Conservation (phyloP, 108 stramenopile species). For the Nitzschia putrida region DNA sequence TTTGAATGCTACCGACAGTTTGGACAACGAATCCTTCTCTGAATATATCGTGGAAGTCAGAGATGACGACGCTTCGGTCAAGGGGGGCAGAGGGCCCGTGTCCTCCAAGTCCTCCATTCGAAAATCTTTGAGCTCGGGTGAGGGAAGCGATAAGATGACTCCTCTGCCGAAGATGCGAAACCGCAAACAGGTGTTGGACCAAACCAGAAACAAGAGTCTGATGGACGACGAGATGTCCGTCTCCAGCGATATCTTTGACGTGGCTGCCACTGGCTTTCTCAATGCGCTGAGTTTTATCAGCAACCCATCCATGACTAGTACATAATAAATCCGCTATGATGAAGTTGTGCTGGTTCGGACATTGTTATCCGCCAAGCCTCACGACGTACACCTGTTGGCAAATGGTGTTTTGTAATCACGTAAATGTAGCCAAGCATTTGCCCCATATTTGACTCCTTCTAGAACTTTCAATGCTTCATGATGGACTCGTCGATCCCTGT, state of each 20-base stretch:
- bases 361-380: no score
- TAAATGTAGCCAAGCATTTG: conserved; percentile 84
- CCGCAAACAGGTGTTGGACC: background rate
- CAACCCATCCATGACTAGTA: no score
- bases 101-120: no score
- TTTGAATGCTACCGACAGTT: background rate
- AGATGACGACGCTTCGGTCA: background rate
- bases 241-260: background rate
- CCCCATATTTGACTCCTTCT: conserved; percentile 81
- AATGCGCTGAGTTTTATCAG: background rate
- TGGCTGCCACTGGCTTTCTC: background rate
- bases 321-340: no score
- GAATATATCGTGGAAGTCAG: conserved; percentile 5
- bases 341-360: no score
- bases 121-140: no score
- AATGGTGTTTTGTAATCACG: conserved; percentile 47
- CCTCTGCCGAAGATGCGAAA: background rate
- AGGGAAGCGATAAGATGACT: background rate
- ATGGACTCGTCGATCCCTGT: conserved; percentile 60
- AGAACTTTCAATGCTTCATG: conserved; percentile 80
- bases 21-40: background rate
- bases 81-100: background rate
- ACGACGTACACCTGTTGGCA: conserved; percentile 21
- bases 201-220: background rate
- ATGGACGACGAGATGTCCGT: background rate